These are phyloP conservation scores for Phialophora expanda DNA, from an alignment of 2,329 filamentous ascomycete genomes.

Conservation along the genomic window DNA sequence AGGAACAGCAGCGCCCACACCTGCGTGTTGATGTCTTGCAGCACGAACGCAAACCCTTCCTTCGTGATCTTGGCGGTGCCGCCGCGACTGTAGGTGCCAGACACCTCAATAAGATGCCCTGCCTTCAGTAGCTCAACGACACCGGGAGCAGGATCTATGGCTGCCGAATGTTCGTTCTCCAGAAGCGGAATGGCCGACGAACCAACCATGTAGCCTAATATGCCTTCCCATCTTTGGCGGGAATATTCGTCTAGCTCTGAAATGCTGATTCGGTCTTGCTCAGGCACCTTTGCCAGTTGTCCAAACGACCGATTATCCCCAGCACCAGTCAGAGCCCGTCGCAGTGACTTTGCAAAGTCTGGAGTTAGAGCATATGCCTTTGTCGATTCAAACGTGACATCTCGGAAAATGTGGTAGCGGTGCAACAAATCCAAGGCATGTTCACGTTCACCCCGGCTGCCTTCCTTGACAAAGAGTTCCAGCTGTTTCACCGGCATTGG, in stretches of 20 bases:
- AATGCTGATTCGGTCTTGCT: constrained; percentile 68
- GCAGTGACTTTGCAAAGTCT: constrained; percentile 82
- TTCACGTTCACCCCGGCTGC: constrained; percentile 73
- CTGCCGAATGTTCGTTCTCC: constrained; percentile 21
- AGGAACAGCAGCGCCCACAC: constrained; percentile 95
- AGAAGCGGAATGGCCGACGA: constrained; percentile 40
- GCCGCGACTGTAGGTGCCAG: constrained; percentile 44
- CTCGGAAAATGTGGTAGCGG: constrained; percentile 82
- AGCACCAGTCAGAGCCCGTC: constrained; percentile 84
- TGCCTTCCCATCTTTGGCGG: constrained; percentile 89
- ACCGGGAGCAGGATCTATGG: constrained; percentile 65
- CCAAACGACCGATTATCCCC: constrained; percentile 88
- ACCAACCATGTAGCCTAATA: constrained; percentile 90
- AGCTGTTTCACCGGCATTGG: constrained; percentile 81
- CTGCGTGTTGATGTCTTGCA: constrained; percentile 95
- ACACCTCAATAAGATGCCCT: constrained; percentile 76
- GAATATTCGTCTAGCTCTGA: constrained; percentile 83
- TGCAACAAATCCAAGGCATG: constrained; percentile 80
- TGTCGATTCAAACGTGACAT: constrained; percentile 64
- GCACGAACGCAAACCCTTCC: constrained; percentile 88
- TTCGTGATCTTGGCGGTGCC: constrained; percentile 78
- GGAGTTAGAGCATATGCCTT: constrained; percentile 77
- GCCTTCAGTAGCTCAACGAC: constrained; percentile 84
- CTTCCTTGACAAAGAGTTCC: constrained; percentile 81
- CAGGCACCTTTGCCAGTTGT: constrained; percentile 72